Conservation (phyloP, 257 asterid genomes). For the Capsicum baccatum region DNA sequence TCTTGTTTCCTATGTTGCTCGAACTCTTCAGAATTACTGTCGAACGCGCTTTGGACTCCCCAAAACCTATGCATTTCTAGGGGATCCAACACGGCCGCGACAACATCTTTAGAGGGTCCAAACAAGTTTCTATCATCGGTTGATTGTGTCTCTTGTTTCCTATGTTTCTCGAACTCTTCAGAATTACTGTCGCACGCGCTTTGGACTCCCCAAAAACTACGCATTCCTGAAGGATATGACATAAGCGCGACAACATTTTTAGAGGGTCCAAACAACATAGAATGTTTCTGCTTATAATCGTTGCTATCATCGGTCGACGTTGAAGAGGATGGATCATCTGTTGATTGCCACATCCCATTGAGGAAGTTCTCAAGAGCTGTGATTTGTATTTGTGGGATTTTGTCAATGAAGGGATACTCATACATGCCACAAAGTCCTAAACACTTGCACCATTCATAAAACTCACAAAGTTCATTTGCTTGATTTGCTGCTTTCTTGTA, state of each 20-base stretch:
- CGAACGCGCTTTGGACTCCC: too few species aligned
- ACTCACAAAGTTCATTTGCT: conserved; percentile 49
- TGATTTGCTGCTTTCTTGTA: conserved; percentile 66
- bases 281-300: neutral
- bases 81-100: too few species aligned
- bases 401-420: conserved; percentile 61
- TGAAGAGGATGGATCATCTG: conserved; percentile 52
- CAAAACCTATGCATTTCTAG: too few species aligned
- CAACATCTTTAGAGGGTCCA: too few species aligned
- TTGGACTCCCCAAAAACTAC: too few species aligned
- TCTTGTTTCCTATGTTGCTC: too few species aligned
- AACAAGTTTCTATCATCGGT: neutral
- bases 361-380: conserved; percentile 62
- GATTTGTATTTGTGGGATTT: conserved; percentile 59
- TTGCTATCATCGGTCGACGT: conserved; percentile 36
- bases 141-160: neutral
- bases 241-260: neutral
- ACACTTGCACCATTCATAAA: conserved; percentile 57
- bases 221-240: neutral
- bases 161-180: neutral
- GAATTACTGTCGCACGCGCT: neutral
- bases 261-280: neutral
- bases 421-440: conserved; percentile 57
- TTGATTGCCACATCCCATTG: conserved; percentile 63
- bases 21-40: too few species aligned